Base-by-base conservation (phyloP, 1,284 basidiomycete species). In the Tilletiaria anomala region DNA sequence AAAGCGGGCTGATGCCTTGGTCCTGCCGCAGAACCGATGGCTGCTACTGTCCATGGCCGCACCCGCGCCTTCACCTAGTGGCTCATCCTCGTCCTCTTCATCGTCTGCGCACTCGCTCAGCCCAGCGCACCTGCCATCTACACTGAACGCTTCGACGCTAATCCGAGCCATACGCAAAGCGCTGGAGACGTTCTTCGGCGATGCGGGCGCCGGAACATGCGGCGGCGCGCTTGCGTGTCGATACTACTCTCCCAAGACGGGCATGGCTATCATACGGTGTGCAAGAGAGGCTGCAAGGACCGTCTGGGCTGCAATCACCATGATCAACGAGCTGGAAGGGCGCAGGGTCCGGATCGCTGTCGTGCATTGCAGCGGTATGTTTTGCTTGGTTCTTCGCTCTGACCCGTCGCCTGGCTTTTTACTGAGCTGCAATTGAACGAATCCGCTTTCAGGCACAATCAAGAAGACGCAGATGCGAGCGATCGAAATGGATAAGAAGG, bases 381-480 rank as follows among this genome's bases (percentile, higher is more conserved):
- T 11, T 23, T 21, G 10, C 37, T 39, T 39, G 10, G 19, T 12
- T 29, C n/a, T 29, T 29, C 10, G 8, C 26, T 29, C 26, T 29
- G 26, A 8, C 26, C n/a, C 26, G 8, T 8, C 26, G 26, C 10
- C 26, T 29, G 26, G 8, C 10, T 29, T 8, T 29, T 8, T 29
- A 29, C 26, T 29, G 26, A 29, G 10, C n/a, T 8, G 26, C 8
- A 8, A 8, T 29, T 8, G 26, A 29, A 8, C 26, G 26, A 8
- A 29, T 29, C n/a, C 10, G 8, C 26, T 29, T 29, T 29, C 22
- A 19, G 54, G 54, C 2, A 56, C 54, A 6, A 51, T 56, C 47
- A 56, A 56, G 23, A 56, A 56, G 47, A 39, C 50, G 5, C 54
- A 56, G 37, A 44, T 45, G 39, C 46, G 48, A 11, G 54, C 54